These are phyloP conservation scores for Trametes gibbosa DNA, from an alignment of 768 basidiomycete genomes.

Conservation along the genomic window DNA sequence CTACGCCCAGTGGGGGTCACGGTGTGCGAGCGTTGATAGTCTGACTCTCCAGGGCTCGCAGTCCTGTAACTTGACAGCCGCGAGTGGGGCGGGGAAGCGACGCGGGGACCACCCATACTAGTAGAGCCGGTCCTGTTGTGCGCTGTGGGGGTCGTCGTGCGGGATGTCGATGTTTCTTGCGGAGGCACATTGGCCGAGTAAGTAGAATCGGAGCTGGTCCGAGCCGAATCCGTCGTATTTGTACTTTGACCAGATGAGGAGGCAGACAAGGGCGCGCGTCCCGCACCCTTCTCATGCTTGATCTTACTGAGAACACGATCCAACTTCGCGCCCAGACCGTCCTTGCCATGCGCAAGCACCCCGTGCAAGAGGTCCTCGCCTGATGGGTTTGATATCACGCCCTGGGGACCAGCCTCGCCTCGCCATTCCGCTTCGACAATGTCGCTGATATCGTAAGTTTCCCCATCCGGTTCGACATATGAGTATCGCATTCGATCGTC, in stretches of 20 bases:
- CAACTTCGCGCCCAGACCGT: constrained; percentile 64
- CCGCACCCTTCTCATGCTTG: constrained; percentile 54
- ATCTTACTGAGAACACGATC: constrained; percentile 76
- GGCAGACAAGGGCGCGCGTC: constrained; percentile 23
- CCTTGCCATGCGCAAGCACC: constrained; percentile 55
- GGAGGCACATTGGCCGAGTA: constrained; percentile 43
- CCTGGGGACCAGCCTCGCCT: constrained; percentile 31
- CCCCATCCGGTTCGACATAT: constrained; percentile 87
- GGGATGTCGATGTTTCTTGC: constrained; percentile 28
- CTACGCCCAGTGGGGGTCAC: constrained; percentile 37
- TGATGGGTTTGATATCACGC: constrained; percentile 23
- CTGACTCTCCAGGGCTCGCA: constrained; percentile 27
- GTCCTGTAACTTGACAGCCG: constrained; percentile 30
- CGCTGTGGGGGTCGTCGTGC: constrained; percentile 31
- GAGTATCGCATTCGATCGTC: constrained; percentile 87
- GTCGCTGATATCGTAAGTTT: constrained; percentile 90
- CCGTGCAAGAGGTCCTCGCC: constrained; percentile 68
- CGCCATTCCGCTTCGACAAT: constrained; percentile 88
- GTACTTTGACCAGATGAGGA: constrained; percentile 17
- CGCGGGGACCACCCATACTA: constrained; percentile 18
- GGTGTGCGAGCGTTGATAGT: constrained; percentile 23
- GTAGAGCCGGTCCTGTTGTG: constrained; percentile 20
- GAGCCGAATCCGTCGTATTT: too few species aligned
- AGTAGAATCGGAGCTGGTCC: constrained; percentile 39
- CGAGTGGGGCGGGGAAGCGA: constrained; percentile 26